These are phyloP conservation scores for Verruconis gallopava DNA, from an alignment of 2,329 filamentous ascomycete genomes.

Conservation along the genomic window DNA sequence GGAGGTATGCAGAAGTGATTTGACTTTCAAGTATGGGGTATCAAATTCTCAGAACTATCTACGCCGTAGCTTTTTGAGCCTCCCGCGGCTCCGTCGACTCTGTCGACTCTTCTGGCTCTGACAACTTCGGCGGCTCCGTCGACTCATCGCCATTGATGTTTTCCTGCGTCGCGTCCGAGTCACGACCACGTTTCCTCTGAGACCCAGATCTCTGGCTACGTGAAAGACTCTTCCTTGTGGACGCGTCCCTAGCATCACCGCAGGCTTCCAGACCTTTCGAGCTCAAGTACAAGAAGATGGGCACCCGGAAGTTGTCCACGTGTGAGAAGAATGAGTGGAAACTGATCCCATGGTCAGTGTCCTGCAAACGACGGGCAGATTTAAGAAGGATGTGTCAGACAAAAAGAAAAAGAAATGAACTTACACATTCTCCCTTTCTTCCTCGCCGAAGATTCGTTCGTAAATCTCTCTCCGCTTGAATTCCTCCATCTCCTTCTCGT, in stretches of 20 bases:
- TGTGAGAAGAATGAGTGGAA: slow-evolving; percentile 38
- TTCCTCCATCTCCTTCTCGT: slow-evolving; percentile 63
- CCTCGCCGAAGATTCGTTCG: slow-evolving; percentile 76
- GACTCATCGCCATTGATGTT: background rate
- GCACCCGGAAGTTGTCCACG: slow-evolving; percentile 37
- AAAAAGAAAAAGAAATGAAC: too few relatives aligned
- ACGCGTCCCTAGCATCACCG: background rate
- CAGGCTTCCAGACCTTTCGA: slow-evolving; percentile 33
- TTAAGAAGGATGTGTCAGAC: too few relatives aligned
- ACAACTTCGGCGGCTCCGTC: background rate
- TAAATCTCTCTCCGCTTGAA: slow-evolving; percentile 95
- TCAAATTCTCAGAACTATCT: background rate
- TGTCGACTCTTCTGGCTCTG: background rate
- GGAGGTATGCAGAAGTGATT: slow-evolving; percentile 13
- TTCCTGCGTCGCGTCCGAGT: background rate
- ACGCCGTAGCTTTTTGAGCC: background rate
- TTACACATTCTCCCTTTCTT: slow-evolving; percentile 77
- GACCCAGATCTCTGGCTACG: background rate
- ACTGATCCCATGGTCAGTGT: slow-evolving; percentile 16
- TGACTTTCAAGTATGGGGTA: too few relatives aligned
- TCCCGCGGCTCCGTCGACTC: background rate
- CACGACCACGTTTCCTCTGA: background rate
- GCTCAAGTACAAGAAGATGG: slow-evolving; percentile 36
- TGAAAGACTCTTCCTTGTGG: background rate
- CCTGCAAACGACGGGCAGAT: too few relatives aligned